These are phyloP conservation scores for Suhomyces vadensis DNA, from an alignment of 805 yeast species.

Conservation along the genomic window DNA sequence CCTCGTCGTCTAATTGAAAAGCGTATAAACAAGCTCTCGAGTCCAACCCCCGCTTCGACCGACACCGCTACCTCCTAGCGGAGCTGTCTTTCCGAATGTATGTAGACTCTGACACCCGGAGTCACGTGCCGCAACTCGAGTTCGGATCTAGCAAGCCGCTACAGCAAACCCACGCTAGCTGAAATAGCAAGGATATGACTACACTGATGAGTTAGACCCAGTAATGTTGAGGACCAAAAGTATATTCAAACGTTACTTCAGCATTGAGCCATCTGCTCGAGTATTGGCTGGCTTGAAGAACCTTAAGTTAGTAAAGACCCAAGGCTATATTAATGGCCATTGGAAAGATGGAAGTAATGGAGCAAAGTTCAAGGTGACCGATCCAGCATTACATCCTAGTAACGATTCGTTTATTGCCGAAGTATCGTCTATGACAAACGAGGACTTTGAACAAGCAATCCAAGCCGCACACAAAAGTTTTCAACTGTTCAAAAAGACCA, in stretches of 20 bases:
- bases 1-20: slow-evolving; percentile 56
- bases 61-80: background rate
- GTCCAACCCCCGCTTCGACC: background rate
- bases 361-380: slow-evolving; percentile 60
- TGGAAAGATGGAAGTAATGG: slow-evolving; percentile 55
- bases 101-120: background rate
- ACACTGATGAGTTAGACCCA: background rate
- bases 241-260: background rate
- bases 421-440: slow-evolving; percentile 54
- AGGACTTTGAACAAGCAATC: slow-evolving; percentile 58
- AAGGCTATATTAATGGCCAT: slow-evolving; percentile 69
- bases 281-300: slow-evolving; percentile 37
- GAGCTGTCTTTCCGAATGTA: background rate
- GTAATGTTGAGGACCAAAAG: background rate
- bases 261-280: slow-evolving; percentile 6
- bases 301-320: slow-evolving; percentile 54
- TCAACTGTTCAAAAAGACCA: slow-evolving; percentile 48
- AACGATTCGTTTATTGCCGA: slow-evolving; percentile 47
- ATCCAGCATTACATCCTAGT: slow-evolving; percentile 63
- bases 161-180: background rate
- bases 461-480: slow-evolving; percentile 56
- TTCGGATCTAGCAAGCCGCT: background rate
- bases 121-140: background rate
- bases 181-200: background rate
- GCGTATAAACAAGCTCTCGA: slow-evolving; percentile 28